Percentiles rank a stretch among this genome's conserved stretches.
phyloP scores from a whole-genome alignment of 805 yeast genomes.

The Candida cerambycidarum region DNA sequence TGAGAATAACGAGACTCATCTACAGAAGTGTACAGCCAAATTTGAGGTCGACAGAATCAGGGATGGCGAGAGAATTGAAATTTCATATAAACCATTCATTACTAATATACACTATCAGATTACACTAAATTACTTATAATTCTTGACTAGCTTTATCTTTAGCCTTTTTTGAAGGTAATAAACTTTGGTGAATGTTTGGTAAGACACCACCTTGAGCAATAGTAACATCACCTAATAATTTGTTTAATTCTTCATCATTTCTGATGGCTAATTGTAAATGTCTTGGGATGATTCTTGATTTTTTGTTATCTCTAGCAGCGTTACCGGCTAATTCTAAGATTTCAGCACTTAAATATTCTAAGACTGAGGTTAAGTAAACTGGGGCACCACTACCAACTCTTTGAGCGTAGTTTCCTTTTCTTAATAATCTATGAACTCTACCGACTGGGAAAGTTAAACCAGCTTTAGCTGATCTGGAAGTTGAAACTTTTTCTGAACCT shows the following conservation, averaged over 20 bases:
- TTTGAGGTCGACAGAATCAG: background rate
- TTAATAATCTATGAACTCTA: conserved; percentile 94
- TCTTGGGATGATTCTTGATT: conserved; percentile 98
- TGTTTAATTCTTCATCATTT: conserved; percentile 98
- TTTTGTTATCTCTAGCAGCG: conserved; percentile 99
- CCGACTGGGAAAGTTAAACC: conserved; percentile 99
- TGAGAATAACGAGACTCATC: background rate
- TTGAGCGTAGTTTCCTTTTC: conserved; percentile 98
- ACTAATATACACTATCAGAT: conserved; percentile 17
- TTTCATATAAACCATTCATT: conserved; percentile 13
- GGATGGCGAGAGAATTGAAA: background rate
- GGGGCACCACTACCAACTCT: conserved; percentile 99
- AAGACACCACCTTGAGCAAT: conserved; percentile 99
- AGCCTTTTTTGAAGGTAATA: conserved; percentile 76
- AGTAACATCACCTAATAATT: conserved; percentile 86
- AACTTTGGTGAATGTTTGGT: conserved; percentile 94
- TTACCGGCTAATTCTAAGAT: conserved; percentile 97
- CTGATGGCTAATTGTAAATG: conserved; percentile 98
- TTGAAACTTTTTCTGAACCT: conserved; percentile 90
- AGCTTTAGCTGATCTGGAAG: conserved; percentile 97
- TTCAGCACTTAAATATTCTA: conserved; percentile 97
- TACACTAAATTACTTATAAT: conserved; percentile 39
- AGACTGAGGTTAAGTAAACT: conserved; percentile 93
- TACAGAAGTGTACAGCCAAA: background rate
- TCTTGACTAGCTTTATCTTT: conserved; percentile 67